A percentile compares a stretch with the other conserved stretches of the same genome.
phyloP scores from a whole-genome alignment of 495 filamentous ascomycete genomes.

The Aspergillus nidulans region DNA sequence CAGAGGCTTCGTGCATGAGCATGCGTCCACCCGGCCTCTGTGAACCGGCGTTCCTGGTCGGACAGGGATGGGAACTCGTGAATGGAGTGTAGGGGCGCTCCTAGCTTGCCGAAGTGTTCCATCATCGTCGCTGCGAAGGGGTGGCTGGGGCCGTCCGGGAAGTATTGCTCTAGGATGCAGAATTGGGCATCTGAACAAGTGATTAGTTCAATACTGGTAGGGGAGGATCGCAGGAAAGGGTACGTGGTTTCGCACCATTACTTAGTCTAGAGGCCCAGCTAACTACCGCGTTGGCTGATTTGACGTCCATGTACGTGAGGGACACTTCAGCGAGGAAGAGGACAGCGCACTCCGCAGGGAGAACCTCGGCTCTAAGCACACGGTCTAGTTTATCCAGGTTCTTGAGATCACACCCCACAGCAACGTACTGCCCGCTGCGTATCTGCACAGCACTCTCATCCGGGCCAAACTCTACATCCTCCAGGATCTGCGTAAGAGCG shows the following conservation, averaged over 20 bases:
- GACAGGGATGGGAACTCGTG: conserved; percentile 60
- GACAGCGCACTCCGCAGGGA: conserved; percentile 53
- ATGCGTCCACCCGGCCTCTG: conserved; percentile 56
- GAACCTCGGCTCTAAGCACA: conserved; percentile 50
- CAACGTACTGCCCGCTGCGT: conserved; percentile 65
- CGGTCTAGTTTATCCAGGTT: conserved; percentile 54
- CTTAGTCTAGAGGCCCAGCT: conserved; percentile 61
- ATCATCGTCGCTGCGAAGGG: conserved; percentile 90
- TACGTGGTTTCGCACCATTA: conserved; percentile 44
- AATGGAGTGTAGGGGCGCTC: conserved; percentile 70
- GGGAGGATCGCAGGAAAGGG: too few species aligned
- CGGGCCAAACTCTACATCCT: conserved; percentile 41
- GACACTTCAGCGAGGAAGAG: conserved; percentile 88
- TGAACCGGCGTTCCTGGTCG: conserved; percentile 65
- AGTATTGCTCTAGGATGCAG: conserved; percentile 83
- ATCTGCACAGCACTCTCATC: conserved; percentile 49
- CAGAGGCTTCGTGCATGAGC: conserved; percentile 64
- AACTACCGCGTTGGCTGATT: conserved; percentile 69
- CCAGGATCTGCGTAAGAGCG: conserved; percentile 50
- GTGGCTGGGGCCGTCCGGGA: conserved; percentile 70
- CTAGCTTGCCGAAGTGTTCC: conserved; percentile 73
- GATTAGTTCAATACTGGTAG: neutral
- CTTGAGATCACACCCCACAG: conserved; percentile 78
- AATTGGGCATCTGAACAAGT: conserved; percentile 50
- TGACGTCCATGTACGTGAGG: conserved; percentile 80